A percentile compares a stretch with the other conserved stretches of the same genome.
Evolutionary conservation across 1,284 basidiomycete genomes (phyloP).

Genomic region (Ustilago sp.): DNA sequence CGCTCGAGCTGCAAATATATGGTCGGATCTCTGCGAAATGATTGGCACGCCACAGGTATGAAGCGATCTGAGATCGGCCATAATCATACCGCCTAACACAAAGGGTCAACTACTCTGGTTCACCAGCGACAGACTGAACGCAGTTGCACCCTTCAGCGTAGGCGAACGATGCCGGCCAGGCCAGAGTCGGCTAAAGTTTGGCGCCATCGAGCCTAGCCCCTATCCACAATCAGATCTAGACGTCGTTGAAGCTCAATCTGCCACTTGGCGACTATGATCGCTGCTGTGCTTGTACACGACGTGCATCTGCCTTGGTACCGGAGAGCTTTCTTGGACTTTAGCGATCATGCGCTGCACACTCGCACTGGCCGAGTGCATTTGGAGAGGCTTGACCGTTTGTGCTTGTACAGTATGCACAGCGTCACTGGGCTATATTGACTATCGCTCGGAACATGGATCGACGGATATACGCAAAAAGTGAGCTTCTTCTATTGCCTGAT

Average conservation of each 20-base stretch:
- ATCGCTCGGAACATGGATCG: background rate
- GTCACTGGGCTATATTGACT: background rate
- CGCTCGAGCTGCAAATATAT: background rate
- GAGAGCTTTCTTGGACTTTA: background rate
- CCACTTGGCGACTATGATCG: background rate
- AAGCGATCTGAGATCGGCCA: background rate
- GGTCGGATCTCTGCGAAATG: background rate
- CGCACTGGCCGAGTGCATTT: background rate
- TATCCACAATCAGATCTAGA: background rate
- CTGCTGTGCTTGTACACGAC: background rate
- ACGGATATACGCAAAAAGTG: background rate
- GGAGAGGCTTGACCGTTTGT: background rate
- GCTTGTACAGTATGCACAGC: background rate
- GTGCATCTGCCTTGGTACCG: background rate
- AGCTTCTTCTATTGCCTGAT: background rate
- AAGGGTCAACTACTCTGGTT: background rate
- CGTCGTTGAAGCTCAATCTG: background rate
- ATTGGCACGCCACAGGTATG: background rate
- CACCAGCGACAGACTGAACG: background rate
- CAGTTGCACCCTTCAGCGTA: background rate
- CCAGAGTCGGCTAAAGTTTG: background rate
- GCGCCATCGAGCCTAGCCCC: background rate
- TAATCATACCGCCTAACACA: background rate
- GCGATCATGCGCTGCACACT: slow-evolving; percentile 4
- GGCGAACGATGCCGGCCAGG: background rate